Percentiles rank a stretch among this genome's conserved stretches.
Evolutionary conservation across 805 yeast genomes (phyloP).

Genomic region (Cyberlindnera euphorbiae): DNA sequence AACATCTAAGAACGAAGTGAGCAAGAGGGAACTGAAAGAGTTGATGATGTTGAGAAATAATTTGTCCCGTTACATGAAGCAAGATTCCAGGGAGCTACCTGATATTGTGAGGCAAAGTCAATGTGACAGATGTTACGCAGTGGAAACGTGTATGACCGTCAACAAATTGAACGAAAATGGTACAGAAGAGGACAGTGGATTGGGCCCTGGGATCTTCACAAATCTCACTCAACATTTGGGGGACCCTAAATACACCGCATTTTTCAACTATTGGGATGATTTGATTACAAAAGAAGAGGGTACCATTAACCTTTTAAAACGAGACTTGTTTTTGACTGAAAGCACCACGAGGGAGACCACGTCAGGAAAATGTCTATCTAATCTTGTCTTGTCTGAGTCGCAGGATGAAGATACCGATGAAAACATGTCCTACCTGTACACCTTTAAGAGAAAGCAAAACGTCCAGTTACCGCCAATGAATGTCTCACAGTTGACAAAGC

Average conservation of each 20-base stretch:
- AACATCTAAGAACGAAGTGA: slow-evolving; percentile 49
- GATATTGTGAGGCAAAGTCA: slow-evolving; percentile 43
- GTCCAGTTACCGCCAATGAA: slow-evolving; percentile 17
- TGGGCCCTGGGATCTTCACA: slow-evolving; percentile 43
- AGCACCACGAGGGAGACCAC: slow-evolving; percentile 53
- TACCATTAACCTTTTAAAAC: slow-evolving; percentile 43
- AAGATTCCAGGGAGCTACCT: slow-evolving; percentile 49
- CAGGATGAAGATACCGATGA: slow-evolving; percentile 18
- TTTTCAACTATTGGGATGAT: slow-evolving; percentile 69
- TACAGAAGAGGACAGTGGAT: slow-evolving; percentile 46
- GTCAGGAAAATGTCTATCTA: slow-evolving; percentile 56
- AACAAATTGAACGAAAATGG: slow-evolving; percentile 61
- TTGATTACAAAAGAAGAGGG: slow-evolving; percentile 72
- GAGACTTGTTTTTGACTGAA: slow-evolving; percentile 55
- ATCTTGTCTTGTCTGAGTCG: slow-evolving; percentile 36
- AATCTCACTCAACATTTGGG: slow-evolving; percentile 47
- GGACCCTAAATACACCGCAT: slow-evolving; percentile 41
- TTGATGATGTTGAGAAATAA: slow-evolving; percentile 70
- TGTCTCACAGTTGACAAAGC: slow-evolving; percentile 45
- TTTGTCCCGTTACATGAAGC: slow-evolving; percentile 54
- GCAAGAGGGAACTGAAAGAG: slow-evolving; percentile 54
- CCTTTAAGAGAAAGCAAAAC: slow-evolving; percentile 37
- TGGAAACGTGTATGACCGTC: slow-evolving; percentile 58
- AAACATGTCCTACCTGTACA: slow-evolving; percentile 37
- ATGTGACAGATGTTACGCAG: slow-evolving; percentile 59